These are phyloP conservation scores for Eragrostis tef DNA, from an alignment of 202 grass and related monocot species.

Conservation along the genomic window DNA sequence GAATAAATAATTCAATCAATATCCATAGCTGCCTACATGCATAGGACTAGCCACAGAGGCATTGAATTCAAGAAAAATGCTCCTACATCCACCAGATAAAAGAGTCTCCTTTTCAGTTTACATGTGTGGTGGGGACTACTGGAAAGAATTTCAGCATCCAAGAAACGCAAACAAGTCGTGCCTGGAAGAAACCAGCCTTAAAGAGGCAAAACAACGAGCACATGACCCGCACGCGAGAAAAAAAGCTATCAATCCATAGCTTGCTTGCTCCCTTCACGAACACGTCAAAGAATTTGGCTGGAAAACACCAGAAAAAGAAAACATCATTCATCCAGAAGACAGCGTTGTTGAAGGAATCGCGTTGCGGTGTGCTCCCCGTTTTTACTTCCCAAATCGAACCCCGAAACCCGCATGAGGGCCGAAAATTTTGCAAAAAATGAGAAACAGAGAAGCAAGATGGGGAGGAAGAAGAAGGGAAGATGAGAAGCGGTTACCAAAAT, in stretches of 20 bases:
- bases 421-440: no score
- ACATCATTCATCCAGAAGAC: not conserved
- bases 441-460: not conserved
- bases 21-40: not conserved
- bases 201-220: slow-evolving; percentile 24
- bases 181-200: not conserved
- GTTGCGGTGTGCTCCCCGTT: not conserved
- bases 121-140: not conserved
- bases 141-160: not conserved
- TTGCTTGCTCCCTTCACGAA: not conserved
- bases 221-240: not conserved
- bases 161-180: not conserved
- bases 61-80: not conserved
- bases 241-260: not conserved
- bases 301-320: not conserved
- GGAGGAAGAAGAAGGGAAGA: not conserved
- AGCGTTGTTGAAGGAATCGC: not conserved
- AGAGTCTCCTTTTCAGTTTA: not conserved
- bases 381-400: not conserved
- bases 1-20: no score
- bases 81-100: not conserved
- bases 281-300: not conserved
- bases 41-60: not conserved
- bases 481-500: slow-evolving; percentile 1
- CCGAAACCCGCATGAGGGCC: not conserved